A percentile compares a stretch with the other conserved stretches of the same genome.
Conservation (phyloP, 2,329 filamentous ascomycete genomes). For the Alternaria sp. region DNA sequence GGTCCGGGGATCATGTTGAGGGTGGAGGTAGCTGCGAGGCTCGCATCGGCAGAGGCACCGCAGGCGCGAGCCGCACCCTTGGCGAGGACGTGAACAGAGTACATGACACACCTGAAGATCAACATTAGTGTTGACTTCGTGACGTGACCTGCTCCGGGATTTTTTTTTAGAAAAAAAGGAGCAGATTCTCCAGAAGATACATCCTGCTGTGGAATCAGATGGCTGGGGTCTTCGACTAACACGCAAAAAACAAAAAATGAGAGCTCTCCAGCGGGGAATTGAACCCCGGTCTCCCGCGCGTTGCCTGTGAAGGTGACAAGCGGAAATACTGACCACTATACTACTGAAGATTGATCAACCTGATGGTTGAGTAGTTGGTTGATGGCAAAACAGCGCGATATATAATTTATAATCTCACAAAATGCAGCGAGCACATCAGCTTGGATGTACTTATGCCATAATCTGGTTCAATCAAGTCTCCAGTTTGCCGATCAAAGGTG, state of each 20-base stretch:
- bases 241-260: not conserved
- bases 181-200: not conserved
- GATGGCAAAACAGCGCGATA: not conserved
- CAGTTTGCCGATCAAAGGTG: not conserved
- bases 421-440: not conserved
- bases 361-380: not conserved
- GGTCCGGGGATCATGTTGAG: not conserved
- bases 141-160: not conserved
- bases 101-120: too few relatives aligned
- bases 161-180: not conserved
- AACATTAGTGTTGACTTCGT: not conserved
- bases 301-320: constrained; percentile 17
- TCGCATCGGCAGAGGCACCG: not conserved
- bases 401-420: too few relatives aligned
- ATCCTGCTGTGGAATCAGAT: not conserved
- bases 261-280: constrained; percentile 18
- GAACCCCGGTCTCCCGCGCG: constrained; percentile 22
- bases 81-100: not conserved
- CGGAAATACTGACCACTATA: constrained; percentile 30
- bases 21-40: not conserved
- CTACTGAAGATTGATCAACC: constrained; percentile 14
- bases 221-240: not conserved
- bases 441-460: not conserved
- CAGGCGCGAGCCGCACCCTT: not conserved
- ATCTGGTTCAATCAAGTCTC: not conserved